Percentiles rank a stretch among this genome's conserved stretches.
Evolutionary conservation across 305 asterid species (phyloP).

Genomic region (Fraxinus dipetala): DNA sequence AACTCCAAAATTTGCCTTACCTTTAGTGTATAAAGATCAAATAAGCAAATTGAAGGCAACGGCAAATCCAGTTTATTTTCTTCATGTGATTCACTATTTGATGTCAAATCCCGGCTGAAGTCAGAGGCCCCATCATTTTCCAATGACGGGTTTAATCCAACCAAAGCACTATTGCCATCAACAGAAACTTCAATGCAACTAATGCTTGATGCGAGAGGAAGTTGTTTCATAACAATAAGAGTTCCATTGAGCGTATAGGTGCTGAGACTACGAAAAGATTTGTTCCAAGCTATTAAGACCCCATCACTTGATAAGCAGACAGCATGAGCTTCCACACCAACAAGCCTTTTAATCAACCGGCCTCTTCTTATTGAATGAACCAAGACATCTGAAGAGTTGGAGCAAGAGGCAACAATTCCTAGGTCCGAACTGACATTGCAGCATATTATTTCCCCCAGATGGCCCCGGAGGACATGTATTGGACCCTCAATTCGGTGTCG

Average conservation of each 20-base stretch:
- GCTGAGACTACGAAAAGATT: conserved; percentile 46
- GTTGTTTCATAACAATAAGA: conserved; percentile 56
- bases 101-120: conserved; percentile 24
- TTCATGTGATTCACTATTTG: conserved; percentile 36
- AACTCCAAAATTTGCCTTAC: conserved; percentile 32
- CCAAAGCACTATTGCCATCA: conserved; percentile 75
- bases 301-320: conserved; percentile 84
- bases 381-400: conserved; percentile 71
- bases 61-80: conserved; percentile 41
- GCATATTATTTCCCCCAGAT: conserved; percentile 74
- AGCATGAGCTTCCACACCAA: conserved; percentile 74
- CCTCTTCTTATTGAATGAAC: conserved; percentile 87
- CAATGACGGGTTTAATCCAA: conserved; percentile 68
- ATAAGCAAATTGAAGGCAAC: conserved; percentile 79
- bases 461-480: conserved; percentile 87
- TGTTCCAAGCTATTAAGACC: conserved; percentile 70
- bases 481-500: conserved; percentile 86
- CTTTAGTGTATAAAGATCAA: conserved; percentile 74
- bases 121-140: conserved; percentile 45
- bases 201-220: conserved; percentile 57
- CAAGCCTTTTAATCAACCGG: conserved; percentile 70
- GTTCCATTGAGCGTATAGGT: conserved; percentile 80
- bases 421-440: conserved; percentile 91
- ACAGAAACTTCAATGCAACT: conserved; percentile 86
- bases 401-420: conserved; percentile 88